Conservation (phyloP, 768 basidiomycete species). For the Suillus subluteus region DNA sequence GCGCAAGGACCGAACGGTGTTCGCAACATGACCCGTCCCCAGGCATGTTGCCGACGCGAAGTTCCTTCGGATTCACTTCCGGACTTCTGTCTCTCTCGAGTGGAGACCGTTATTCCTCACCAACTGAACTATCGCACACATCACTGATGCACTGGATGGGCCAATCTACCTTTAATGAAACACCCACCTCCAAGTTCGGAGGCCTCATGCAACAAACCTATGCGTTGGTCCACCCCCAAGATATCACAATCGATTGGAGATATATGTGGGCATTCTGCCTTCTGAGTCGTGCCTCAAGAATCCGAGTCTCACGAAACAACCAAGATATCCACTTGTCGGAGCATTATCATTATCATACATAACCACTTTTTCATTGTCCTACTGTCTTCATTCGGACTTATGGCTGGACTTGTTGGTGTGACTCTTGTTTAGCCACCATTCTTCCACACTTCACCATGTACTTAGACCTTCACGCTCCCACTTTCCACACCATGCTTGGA, state of each 20-base stretch:
- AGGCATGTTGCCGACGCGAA: too few species aligned
- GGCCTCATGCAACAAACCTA: not conserved
- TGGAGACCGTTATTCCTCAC: not conserved
- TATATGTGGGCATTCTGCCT: not conserved
- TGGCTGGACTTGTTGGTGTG: not conserved
- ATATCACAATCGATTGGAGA: not conserved
- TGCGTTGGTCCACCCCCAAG: not conserved
- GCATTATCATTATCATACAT: not conserved
- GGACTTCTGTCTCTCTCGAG: not conserved
- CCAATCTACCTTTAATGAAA: not conserved
- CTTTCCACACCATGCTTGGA: not conserved
- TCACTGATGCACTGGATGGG: not conserved
- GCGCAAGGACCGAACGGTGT: too few species aligned
- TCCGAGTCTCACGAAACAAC: not conserved
- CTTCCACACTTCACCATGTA: not conserved
- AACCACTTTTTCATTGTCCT: not conserved
- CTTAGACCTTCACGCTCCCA: not conserved
- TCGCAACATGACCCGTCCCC: too few species aligned
- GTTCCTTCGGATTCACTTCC: not conserved
- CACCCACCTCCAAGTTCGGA: not conserved
- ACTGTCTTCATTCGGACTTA: not conserved
- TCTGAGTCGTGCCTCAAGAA: not conserved
- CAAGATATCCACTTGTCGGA: not conserved
- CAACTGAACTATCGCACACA: not conserved
- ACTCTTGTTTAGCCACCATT: not conserved